Conservation (phyloP, 495 filamentous ascomycete genomes). For the Aspergillus indologenus region DNA sequence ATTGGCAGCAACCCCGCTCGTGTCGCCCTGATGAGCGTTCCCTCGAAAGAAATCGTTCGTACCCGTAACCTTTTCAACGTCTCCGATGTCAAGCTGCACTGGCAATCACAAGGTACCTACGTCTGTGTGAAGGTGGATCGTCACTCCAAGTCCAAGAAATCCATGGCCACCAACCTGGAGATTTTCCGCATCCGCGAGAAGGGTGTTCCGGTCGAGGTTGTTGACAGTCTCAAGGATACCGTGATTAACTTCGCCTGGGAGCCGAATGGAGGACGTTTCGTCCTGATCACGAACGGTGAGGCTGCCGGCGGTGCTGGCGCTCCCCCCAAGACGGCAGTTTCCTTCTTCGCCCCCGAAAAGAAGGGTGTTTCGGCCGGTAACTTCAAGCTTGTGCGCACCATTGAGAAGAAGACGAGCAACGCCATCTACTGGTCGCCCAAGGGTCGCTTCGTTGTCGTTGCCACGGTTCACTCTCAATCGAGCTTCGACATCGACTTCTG, state of each 20-base stretch:
- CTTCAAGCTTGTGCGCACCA: conserved; percentile 89
- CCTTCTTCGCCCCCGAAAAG: conserved; percentile 96
- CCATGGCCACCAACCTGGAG: conserved; percentile 90
- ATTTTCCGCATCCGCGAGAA: conserved; percentile 97
- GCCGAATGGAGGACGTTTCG: conserved; percentile 93
- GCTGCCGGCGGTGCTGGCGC: conserved; percentile 71
- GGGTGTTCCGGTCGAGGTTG: conserved; percentile 95
- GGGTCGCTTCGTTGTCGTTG: conserved; percentile 90
- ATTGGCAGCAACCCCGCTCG: conserved; percentile 98
- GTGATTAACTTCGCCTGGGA: conserved; percentile 99
- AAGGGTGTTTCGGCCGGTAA: conserved; percentile 77
- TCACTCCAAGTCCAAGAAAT: conserved; percentile 98
- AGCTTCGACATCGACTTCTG: conserved; percentile 95
- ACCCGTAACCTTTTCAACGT: conserved; percentile 97
- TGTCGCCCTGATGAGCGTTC: conserved; percentile 93
- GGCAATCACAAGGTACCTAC: conserved; percentile 91
- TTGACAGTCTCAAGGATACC: conserved; percentile 94
- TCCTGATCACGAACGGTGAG: conserved; percentile 93
- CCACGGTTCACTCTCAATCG: conserved; percentile 85
- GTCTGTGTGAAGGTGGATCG: conserved; percentile 98
- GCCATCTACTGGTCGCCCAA: conserved; percentile 99
- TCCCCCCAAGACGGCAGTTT: conserved; percentile 88
- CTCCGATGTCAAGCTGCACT: conserved; percentile 87
- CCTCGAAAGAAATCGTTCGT: conserved; percentile 86
- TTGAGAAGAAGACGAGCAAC: conserved; percentile 98